Evolutionary conservation across 768 basidiomycete species (phyloP).

Genomic region (Mycena latifolia): DNA sequence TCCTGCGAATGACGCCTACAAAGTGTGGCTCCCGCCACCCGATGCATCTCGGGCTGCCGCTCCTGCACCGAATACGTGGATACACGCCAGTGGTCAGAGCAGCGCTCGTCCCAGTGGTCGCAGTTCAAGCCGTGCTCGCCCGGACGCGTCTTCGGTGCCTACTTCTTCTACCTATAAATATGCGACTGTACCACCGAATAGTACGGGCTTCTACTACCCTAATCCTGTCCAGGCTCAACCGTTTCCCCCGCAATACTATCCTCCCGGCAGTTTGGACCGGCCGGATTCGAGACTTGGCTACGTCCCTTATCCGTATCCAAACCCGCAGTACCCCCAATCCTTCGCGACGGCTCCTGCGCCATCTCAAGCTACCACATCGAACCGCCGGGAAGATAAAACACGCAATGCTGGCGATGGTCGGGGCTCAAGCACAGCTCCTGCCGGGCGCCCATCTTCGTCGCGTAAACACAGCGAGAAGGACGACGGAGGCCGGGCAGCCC

Average conservation of each 20-base stretch:
- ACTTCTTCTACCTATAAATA: constrained; percentile 32
- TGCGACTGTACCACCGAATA: constrained; percentile 22
- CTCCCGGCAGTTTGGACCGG: constrained; percentile 17
- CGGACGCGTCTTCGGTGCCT: constrained; percentile 23
- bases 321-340: constrained; percentile 24
- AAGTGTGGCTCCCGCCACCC: constrained; percentile 31
- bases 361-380: constrained; percentile 16
- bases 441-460: constrained; percentile 15
- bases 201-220: constrained; percentile 25
- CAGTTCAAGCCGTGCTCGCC: constrained; percentile 24
- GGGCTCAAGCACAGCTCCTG: constrained; percentile 9
- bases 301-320: constrained; percentile 22
- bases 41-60: constrained; percentile 10
- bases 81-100: background rate
- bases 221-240: constrained; percentile 15
- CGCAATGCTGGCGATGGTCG: constrained; percentile 7
- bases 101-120: constrained; percentile 14
- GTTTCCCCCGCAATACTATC: constrained; percentile 25
- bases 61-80: constrained; percentile 15
- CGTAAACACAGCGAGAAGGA: constrained; percentile 10
- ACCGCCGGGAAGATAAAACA: constrained; percentile 18
- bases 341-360: constrained; percentile 11
- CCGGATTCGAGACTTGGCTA: constrained; percentile 25
- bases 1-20: constrained; percentile 31
- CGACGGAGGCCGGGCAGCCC: background rate